Evolutionary conservation across 176 grass and related monocot genomes (phyloP), one percentile per base, ranked within the genome.

Genomic region (Phyllostachys edulis): DNA sequence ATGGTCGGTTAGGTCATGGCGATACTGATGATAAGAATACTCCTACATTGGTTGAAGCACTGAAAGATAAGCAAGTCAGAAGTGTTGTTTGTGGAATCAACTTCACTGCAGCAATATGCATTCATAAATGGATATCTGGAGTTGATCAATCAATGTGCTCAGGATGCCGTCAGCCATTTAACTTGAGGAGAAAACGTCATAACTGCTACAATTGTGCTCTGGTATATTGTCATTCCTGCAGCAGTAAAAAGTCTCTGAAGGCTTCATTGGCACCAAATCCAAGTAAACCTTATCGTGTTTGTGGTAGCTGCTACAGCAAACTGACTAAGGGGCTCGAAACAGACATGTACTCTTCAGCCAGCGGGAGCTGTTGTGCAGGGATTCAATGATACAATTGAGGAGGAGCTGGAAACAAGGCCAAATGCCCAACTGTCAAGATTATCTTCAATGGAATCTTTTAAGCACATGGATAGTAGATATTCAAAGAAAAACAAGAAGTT

Each of bases 191-290:
- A 85, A 98, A 96, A 92, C 83, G 93, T 10, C 96, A 98, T 77
- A 98, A 98, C 85, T 98, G 96, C 82, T 98, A 98, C 85, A 95
- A 98, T 39, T 98, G 96, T 89, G 96, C 91, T 73, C 85, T 98
- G 65, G 91, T 98, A 74, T 98, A 93, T 82, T 98, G 96, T 69
- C 92, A 98, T 88, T 91, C 91, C 69, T 98, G 96, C 67, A 98
- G 96, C 79, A 93, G 89, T 82, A 98, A 95, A 84, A 98, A 95
- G 75, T 93, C 91, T 81, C 81, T 94, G 76, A 94, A 85, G 85
- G 93, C 96, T 87, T 94, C 93, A 76, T 86, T 98, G 86, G 91
- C 96, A 60, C 96, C 96, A 51, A 98, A 95, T 85, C 91, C 86
- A 82, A 96, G 91, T 75, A 98, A 98, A 86, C 96, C 96, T 64